These are phyloP conservation scores for Aspergillus felis DNA, from an alignment of 2,329 filamentous ascomycete genomes.

Conservation along the genomic window DNA sequence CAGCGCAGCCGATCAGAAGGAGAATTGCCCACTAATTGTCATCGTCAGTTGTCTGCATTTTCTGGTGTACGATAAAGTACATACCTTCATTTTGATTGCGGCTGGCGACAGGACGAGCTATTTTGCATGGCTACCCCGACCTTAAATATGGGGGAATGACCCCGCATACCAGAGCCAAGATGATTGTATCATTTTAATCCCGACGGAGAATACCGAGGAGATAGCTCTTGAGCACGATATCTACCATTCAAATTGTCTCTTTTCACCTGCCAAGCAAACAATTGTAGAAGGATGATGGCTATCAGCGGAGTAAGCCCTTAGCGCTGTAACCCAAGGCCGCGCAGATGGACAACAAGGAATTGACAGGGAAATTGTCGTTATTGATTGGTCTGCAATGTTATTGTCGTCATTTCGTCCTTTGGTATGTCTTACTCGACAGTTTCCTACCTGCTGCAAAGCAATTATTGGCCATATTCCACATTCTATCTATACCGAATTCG, in stretches of 20 bases:
- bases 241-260: not conserved
- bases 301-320: conserved; percentile 2
- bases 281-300: not conserved
- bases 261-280: not conserved
- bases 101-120: not conserved
- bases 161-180: not conserved
- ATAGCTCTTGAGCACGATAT: not conserved
- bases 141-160: not conserved
- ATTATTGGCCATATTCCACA: no score
- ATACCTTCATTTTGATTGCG: conserved; percentile 11
- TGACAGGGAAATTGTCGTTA: not conserved
- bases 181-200: not conserved
- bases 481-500: no score
- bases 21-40: conserved; percentile 4
- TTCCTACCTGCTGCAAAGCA: not conserved
- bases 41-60: not conserved
- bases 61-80: not conserved
- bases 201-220: not conserved
- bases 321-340: conserved; percentile 9
- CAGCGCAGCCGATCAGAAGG: conserved; percentile 14
- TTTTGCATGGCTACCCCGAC: not conserved
- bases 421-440: not conserved
- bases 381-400: not conserved
- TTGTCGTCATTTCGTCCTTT: not conserved
- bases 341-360: not conserved